Conservation (phyloP, 2,329 filamentous ascomycete genomes). For the Clonostachys solani region DNA sequence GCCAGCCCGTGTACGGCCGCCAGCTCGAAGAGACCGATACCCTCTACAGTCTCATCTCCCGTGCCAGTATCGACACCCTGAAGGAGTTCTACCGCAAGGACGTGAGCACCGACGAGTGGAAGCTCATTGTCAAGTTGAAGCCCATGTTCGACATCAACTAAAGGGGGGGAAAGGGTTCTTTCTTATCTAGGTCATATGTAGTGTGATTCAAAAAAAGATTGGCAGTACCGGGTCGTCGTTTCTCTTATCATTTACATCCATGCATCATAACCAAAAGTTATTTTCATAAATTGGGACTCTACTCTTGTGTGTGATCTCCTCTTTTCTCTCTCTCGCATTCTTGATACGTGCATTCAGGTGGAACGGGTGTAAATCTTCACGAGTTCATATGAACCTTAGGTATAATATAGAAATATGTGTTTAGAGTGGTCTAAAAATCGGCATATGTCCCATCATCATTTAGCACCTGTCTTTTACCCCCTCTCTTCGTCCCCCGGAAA, state of each 20-base stretch:
- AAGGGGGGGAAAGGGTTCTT: conserved; percentile 8
- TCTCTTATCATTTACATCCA: neutral
- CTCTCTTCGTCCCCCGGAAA: neutral
- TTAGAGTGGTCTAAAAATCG: no score
- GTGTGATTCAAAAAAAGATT: neutral
- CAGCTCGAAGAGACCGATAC: conserved; percentile 89
- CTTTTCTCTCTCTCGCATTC: no score
- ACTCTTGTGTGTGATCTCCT: no score
- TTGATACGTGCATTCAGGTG: no score
- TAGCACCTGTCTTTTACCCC: neutral
- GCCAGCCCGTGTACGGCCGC: conserved; percentile 91
- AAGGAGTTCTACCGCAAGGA: conserved; percentile 94
- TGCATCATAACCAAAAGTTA: no score
- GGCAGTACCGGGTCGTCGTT: neutral
- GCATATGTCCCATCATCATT: neutral
- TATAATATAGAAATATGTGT: neutral
- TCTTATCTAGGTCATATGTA: neutral
- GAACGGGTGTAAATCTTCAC: neutral
- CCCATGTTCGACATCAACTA: conserved; percentile 83
- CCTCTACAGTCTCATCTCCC: conserved; percentile 83
- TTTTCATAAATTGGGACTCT: no score
- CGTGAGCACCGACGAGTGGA: conserved; percentile 90
- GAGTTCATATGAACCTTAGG: neutral
- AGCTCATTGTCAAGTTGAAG: conserved; percentile 92
- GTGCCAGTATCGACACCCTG: conserved; percentile 85